Conservation (phyloP, 2,329 filamentous ascomycete species). For the Pseudogymnoascus sp. region DNA sequence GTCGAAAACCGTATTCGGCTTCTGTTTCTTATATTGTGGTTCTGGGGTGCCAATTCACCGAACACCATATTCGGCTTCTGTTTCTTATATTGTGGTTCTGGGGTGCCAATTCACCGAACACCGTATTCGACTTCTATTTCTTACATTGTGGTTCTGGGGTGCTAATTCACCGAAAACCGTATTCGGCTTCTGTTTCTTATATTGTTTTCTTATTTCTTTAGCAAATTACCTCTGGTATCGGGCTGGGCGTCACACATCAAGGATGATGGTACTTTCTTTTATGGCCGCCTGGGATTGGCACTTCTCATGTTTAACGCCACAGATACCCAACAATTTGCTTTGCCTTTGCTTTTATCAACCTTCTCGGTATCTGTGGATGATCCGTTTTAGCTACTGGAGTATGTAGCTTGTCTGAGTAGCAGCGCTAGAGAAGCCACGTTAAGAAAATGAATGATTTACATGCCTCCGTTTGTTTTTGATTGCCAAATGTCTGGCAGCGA, state of each 20-base stretch:
- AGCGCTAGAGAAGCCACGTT: not conserved
- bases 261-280: not conserved
- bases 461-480: not conserved
- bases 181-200: not conserved
- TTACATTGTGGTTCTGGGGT: not conserved
- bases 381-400: not conserved
- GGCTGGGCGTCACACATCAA: not conserved
- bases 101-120: not conserved
- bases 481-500: not conserved
- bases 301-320: not conserved
- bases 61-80: not conserved
- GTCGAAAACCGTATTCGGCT: not conserved
- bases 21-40: not conserved
- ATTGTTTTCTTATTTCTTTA: not conserved
- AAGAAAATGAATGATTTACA: not conserved
- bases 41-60: not conserved
- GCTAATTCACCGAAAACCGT: not conserved
- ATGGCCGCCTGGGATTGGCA: not conserved
- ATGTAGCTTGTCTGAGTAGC: not conserved
- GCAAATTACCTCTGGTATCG: not conserved
- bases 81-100: not conserved
- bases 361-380: not conserved
- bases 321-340: slow-evolving; percentile 1
- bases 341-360: not conserved
- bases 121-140: not conserved